Evolutionary conservation across 768 basidiomycete species (phyloP).

Genomic region (Lentinula edodes): DNA sequence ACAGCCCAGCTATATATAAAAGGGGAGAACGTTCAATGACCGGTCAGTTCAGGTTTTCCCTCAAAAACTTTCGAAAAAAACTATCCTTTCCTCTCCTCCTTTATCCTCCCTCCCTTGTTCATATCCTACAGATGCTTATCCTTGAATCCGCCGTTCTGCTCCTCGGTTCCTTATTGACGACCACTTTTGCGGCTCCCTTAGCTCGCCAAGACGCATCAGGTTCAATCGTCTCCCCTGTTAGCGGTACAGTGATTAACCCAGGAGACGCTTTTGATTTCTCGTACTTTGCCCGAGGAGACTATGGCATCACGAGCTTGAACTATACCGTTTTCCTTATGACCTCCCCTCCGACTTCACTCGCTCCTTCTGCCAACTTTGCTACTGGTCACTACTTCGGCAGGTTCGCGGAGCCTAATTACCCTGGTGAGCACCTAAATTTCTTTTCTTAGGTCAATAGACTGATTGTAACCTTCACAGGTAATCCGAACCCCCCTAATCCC

Average conservation of each 20-base stretch:
- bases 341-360: constrained; percentile 18
- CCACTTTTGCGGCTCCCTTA: not conserved
- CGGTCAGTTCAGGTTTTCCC: not conserved
- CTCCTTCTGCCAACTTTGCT: constrained; percentile 23
- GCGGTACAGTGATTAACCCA: constrained; percentile 32
- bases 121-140: not conserved
- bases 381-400: constrained; percentile 39
- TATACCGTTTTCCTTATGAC: constrained; percentile 37
- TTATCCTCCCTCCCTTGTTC: not conserved
- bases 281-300: constrained; percentile 34
- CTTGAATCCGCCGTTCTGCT: not conserved
- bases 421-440: constrained; percentile 21
- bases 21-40: not conserved
- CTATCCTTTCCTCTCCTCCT: not conserved
- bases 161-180: not conserved
- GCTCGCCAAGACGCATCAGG: constrained; percentile 2
- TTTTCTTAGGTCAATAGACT: not conserved
- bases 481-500: constrained; percentile 32
- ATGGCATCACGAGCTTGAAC: constrained; percentile 20
- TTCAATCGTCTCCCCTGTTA: constrained; percentile 16
- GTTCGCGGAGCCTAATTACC: constrained; percentile 37
- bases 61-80: not conserved
- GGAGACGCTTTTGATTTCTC: constrained; percentile 33
- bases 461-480: constrained; percentile 20
- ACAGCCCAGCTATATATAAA: not conserved